These are phyloP conservation scores for Hyaloscypha finlandica DNA, from an alignment of 495 filamentous ascomycete genomes.

Conservation along the genomic window DNA sequence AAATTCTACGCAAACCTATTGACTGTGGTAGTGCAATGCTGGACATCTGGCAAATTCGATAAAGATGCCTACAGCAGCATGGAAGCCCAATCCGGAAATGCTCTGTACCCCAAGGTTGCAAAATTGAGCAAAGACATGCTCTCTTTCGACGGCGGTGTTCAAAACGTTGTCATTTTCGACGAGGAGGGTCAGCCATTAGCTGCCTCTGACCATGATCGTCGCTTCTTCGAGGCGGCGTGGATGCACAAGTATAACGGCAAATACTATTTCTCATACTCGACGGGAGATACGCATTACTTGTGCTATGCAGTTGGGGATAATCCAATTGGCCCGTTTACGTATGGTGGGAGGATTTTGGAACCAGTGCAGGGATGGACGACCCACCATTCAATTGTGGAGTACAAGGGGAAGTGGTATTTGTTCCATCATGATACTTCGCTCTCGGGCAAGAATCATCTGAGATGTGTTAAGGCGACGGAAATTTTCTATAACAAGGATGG, in stretches of 20 bases:
- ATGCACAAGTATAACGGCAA: constrained; percentile 64
- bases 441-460: constrained; percentile 56
- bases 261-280: constrained; percentile 79
- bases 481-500: constrained; percentile 68
- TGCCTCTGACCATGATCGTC: constrained; percentile 67
- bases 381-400: constrained; percentile 77
- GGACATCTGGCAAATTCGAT: constrained; percentile 53
- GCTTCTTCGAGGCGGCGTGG: constrained; percentile 82
- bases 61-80: constrained; percentile 22
- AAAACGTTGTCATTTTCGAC: constrained; percentile 42
- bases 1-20: background rate
- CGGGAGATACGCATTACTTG: constrained; percentile 73
- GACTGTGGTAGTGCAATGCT: constrained; percentile 42
- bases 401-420: constrained; percentile 66
- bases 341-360: constrained; percentile 68
- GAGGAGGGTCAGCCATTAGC: constrained; percentile 56
- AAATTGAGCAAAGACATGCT: constrained; percentile 63
- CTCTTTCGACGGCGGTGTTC: constrained; percentile 23
- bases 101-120: constrained; percentile 63
- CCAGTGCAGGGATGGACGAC: constrained; percentile 79
- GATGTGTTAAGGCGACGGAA: constrained; percentile 71
- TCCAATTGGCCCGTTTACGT: constrained; percentile 70
- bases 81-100: constrained; percentile 32
- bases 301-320: constrained; percentile 61
- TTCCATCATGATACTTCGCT: constrained; percentile 74